Evolutionary conservation across 768 basidiomycete genomes (phyloP).

Genomic region (Cystofilobasidium bisporidii): DNA sequence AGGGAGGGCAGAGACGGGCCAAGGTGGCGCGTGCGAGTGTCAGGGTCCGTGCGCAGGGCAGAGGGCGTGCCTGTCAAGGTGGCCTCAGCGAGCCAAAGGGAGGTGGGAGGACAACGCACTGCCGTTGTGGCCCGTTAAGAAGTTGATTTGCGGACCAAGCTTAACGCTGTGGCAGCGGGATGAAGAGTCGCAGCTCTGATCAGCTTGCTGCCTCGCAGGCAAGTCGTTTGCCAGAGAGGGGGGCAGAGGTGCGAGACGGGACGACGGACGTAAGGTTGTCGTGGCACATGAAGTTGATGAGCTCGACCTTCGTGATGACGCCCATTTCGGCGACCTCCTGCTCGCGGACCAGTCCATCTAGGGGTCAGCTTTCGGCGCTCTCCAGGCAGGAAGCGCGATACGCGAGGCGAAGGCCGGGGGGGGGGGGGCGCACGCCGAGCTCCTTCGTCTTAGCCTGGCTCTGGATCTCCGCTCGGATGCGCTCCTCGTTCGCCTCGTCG

Average conservation of each 20-base stretch:
- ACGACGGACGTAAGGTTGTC: slow-evolving; percentile 44
- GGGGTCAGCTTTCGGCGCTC: not conserved
- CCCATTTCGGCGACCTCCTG: slow-evolving; percentile 77
- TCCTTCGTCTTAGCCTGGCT: slow-evolving; percentile 2
- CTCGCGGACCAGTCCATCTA: not conserved
- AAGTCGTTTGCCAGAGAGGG: too few species aligned
- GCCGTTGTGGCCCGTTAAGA: slow-evolving; percentile 92
- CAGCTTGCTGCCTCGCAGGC: too few species aligned
- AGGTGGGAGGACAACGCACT: slow-evolving; percentile 49
- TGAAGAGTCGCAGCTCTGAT: too few species aligned
- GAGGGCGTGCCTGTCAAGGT: too few species aligned
- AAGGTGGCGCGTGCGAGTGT: slow-evolving; percentile 27
- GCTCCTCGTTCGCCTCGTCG: slow-evolving; percentile 5
- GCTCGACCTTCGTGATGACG: slow-evolving; percentile 73
- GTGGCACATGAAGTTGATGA: slow-evolving; percentile 91
- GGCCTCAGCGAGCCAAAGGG: not conserved
- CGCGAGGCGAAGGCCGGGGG: not conserved
- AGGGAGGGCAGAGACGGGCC: not conserved
- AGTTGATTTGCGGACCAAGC: slow-evolving; percentile 91
- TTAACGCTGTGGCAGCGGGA: slow-evolving; percentile 55
- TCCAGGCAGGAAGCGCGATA: not conserved
- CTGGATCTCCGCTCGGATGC: slow-evolving; percentile 10
- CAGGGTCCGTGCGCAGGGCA: slow-evolving; percentile 29
- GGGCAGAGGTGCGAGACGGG: too few species aligned
- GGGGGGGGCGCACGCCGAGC: slow-evolving; percentile 2